These are phyloP conservation scores for Ettlia oleoabundans DNA, from an alignment of 139 green algal species.

Conservation along the genomic window DNA sequence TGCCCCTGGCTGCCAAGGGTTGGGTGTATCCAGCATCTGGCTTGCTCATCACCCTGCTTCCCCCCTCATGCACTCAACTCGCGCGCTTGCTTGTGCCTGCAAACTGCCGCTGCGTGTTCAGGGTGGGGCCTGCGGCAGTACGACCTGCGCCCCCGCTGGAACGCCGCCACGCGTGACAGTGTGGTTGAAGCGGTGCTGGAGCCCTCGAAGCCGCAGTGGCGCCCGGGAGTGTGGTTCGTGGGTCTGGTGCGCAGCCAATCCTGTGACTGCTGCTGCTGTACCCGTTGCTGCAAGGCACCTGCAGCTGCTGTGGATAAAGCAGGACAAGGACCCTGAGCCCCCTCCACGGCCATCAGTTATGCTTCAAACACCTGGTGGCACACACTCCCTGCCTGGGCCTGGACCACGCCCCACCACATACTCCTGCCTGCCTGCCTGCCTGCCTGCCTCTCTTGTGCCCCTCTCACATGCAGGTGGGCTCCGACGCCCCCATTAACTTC, in stretches of 20 bases:
- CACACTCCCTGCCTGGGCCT: no score
- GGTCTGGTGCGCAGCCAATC: constrained; percentile 1
- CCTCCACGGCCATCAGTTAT: no score
- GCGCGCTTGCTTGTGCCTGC: not conserved
- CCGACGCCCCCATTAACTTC: constrained; percentile 30
- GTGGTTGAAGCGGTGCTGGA: constrained; percentile 26
- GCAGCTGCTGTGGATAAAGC: not conserved
- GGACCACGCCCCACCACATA: not conserved
- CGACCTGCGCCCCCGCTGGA: constrained; percentile 33
- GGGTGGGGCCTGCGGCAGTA: constrained; percentile 31
- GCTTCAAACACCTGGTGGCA: no score
- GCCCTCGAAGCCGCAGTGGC: constrained; percentile 1
- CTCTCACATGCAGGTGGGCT: constrained; percentile 42
- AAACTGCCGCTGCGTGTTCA: not conserved
- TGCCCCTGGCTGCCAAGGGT: not conserved
- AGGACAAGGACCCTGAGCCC: no score
- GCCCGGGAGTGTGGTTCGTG: constrained; percentile 33
- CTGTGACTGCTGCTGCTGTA: not conserved
- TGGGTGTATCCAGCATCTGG: not conserved
- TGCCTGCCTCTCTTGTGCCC: no score
- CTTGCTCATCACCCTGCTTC: no score
- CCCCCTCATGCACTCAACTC: not conserved
- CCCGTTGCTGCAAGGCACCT: not conserved
- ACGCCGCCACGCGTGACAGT: constrained; percentile 12
- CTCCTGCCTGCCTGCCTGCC: constrained; percentile 18